A percentile compares a stretch with the other conserved stretches of the same genome.
Conservation (phyloP, 441 rosid species). For the Viola pubescens region DNA sequence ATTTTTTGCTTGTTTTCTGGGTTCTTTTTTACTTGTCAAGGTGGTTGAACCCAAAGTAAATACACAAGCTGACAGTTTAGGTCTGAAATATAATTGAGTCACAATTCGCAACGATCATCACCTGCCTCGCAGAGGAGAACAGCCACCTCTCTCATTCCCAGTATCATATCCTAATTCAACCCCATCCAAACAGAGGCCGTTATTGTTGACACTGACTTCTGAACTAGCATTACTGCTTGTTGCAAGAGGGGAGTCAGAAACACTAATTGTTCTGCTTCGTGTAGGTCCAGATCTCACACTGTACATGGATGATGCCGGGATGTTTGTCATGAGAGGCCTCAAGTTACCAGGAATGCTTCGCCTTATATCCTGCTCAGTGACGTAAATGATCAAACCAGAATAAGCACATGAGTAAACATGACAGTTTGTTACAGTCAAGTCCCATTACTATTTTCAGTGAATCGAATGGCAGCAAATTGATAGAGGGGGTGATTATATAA, state of each 20-base stretch:
- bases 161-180: constrained; percentile 58
- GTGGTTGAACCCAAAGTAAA: constrained; percentile 15
- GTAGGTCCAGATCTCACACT: constrained; percentile 87
- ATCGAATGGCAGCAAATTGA: not conserved
- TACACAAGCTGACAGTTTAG: constrained; percentile 6
- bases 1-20: constrained; percentile 10
- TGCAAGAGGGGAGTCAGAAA: constrained; percentile 79
- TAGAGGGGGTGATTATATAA: not conserved
- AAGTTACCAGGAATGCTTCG: constrained; percentile 78
- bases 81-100: not conserved
- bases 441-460: not conserved
- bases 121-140: constrained; percentile 68
- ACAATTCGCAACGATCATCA: constrained; percentile 21
- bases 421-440: not conserved
- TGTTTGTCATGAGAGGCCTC: constrained; percentile 86
- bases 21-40: constrained; percentile 18
- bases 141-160: constrained; percentile 55
- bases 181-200: constrained; percentile 51
- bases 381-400: constrained; percentile 14
- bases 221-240: constrained; percentile 98
- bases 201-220: constrained; percentile 77
- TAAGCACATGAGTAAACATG: constrained; percentile 1
- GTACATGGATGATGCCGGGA: constrained; percentile 96
- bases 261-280: constrained; percentile 59
- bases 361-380: constrained; percentile 71